A percentile compares a stretch with the other conserved stretches of the same genome.
These are phyloP conservation scores for Komagataea norvegica DNA, from an alignment of 1,139 yeast genomes.

Conservation along the genomic window DNA sequence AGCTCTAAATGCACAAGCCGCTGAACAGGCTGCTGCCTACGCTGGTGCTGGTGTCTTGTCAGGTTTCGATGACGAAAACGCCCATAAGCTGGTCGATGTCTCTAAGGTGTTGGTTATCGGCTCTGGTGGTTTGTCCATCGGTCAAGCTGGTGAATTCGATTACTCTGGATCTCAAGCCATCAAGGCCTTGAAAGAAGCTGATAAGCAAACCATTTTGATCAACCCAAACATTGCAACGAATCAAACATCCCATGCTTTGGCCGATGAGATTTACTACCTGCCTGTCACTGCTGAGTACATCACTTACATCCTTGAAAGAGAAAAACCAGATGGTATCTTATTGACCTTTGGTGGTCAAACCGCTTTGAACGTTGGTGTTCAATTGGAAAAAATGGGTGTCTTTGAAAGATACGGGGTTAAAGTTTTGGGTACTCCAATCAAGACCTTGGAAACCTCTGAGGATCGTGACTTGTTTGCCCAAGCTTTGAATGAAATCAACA, in stretches of 20 bases:
- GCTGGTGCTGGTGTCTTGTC: constrained; percentile 53
- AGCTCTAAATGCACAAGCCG: constrained; percentile 15
- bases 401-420: constrained; percentile 86
- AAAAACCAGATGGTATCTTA: constrained; percentile 91
- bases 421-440: constrained; percentile 95
- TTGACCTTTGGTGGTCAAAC: constrained; percentile 99
- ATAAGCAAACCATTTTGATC: constrained; percentile 78
- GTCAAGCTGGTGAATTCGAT: constrained; percentile 99
- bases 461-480: constrained; percentile 95
- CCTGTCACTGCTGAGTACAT: constrained; percentile 98
- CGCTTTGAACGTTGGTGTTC: constrained; percentile 92
- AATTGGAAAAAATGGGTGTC: constrained; percentile 89
- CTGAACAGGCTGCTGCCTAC: constrained; percentile 35
- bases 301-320: constrained; percentile 89
- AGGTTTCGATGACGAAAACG: constrained; percentile 37
- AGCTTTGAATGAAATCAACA: constrained; percentile 88
- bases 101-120: constrained; percentile 89
- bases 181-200: constrained; percentile 89
- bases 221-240: constrained; percentile 98
- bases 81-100: constrained; percentile 67
- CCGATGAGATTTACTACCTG: constrained; percentile 89
- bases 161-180: constrained; percentile 98
- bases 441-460: constrained; percentile 92
- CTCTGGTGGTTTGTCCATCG: constrained; percentile 96
- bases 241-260: constrained; percentile 93